These are phyloP conservation scores for Suillus subluteus DNA, from an alignment of 768 basidiomycete species.

Conservation along the genomic window DNA sequence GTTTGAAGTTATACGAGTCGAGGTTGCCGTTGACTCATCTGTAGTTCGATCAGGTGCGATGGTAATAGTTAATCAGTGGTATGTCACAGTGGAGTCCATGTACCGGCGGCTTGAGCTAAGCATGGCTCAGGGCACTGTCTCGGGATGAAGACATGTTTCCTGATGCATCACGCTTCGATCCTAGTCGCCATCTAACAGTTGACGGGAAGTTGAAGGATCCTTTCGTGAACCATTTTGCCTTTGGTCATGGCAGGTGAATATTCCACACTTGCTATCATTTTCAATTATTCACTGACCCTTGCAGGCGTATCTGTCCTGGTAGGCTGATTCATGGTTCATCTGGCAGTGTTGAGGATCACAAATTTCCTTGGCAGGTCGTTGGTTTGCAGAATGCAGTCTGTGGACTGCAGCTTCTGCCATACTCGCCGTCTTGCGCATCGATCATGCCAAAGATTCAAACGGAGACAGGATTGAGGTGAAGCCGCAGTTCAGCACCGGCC, in stretches of 20 bases:
- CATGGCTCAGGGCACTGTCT: constrained; percentile 3
- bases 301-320: constrained; percentile 3
- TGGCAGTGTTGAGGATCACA: background rate
- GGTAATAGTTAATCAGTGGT: constrained; percentile 3
- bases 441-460: background rate
- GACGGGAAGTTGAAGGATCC: background rate
- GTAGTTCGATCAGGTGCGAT: background rate
- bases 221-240: background rate
- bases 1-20: constrained; percentile 30
- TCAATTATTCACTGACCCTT: background rate
- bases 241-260: background rate
- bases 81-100: background rate
- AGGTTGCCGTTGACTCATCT: background rate
- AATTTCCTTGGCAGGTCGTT: background rate
- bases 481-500: background rate
- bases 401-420: background rate
- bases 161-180: constrained; percentile 1
- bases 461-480: constrained; percentile 4
- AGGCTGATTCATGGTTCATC: background rate
- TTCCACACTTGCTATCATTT: background rate
- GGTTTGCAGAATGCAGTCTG: background rate
- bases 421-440: constrained; percentile 6
- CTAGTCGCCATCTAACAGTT: background rate
- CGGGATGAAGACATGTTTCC: background rate
- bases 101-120: background rate